phyloP scores from a whole-genome alignment of 768 basidiomycete species.

The Mycena vitilis region DNA sequence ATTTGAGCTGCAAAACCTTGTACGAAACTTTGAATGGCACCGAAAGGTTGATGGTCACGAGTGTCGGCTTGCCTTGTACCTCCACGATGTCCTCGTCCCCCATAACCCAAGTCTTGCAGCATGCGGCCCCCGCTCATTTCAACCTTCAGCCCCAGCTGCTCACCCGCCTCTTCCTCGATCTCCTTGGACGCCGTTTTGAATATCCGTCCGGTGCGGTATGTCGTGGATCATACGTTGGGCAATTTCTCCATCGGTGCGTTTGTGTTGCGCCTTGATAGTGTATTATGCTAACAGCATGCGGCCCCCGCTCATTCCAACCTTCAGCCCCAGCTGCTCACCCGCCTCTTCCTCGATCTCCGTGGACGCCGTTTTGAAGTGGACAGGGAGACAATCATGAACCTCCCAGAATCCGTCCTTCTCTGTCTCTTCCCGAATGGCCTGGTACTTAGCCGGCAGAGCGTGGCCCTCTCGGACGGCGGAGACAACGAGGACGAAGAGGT shows the following conservation, averaged over 20 bases:
- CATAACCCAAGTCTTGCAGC: slow-evolving; percentile 72
- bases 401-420: slow-evolving; percentile 95
- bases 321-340: slow-evolving; percentile 88
- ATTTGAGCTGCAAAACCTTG: too few species aligned
- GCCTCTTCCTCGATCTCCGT: slow-evolving; percentile 92
- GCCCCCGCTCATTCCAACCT: slow-evolving; percentile 75
- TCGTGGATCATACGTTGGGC: too few species aligned
- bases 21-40: too few species aligned
- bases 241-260: too few species aligned
- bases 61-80: slow-evolving; percentile 24
- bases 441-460: slow-evolving; percentile 89
- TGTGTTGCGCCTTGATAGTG: too few species aligned
- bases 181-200: too few species aligned
- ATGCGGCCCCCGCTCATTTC: slow-evolving; percentile 71
- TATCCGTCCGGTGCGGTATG: too few species aligned
- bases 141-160: slow-evolving; percentile 89
- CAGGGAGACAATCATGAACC: slow-evolving; percentile 97
- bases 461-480: slow-evolving; percentile 77
- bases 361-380: slow-evolving; percentile 94
- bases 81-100: slow-evolving; percentile 60
- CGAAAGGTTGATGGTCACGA: slow-evolving; percentile 8
- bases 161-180: slow-evolving; percentile 89
- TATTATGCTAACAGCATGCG: too few species aligned
- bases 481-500: slow-evolving; percentile 91
- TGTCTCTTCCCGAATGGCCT: slow-evolving; percentile 98